phyloP scores from a whole-genome alignment of 2,329 filamentous ascomycete species.

The Pyrenophora graminea region DNA sequence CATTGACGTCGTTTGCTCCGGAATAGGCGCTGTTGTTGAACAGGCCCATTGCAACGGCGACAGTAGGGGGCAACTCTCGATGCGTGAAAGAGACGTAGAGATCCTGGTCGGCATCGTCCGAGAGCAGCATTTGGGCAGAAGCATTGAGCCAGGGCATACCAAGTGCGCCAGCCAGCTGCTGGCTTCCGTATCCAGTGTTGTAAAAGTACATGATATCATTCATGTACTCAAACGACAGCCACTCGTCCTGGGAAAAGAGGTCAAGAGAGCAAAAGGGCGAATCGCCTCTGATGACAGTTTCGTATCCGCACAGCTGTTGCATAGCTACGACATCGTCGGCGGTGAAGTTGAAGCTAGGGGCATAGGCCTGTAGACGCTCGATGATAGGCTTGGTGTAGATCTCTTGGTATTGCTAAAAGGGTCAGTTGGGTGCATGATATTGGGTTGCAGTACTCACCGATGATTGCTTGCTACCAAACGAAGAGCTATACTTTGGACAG shows the following conservation, averaged over 20 bases:
- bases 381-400: conserved; percentile 65
- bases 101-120: conserved; percentile 57
- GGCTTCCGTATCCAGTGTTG: conserved; percentile 67
- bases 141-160: conserved; percentile 71
- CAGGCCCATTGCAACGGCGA: conserved; percentile 68
- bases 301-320: conserved; percentile 69
- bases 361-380: conserved; percentile 59
- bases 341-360: conserved; percentile 66
- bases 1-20: conserved; percentile 59
- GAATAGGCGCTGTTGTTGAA: conserved; percentile 69
- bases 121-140: conserved; percentile 57
- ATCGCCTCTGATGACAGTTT: conserved; percentile 65
- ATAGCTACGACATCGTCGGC: conserved; percentile 66
- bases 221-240: conserved; percentile 69
- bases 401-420: conserved; percentile 48
- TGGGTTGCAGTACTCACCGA: conserved; percentile 25
- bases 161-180: conserved; percentile 57
- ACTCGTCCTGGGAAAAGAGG: conserved; percentile 64
- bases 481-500: conserved; percentile 65
- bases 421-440: neutral
- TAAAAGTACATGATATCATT: conserved; percentile 68
- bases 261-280: conserved; percentile 65
- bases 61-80: conserved; percentile 68
- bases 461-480: conserved; percentile 61
- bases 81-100: conserved; percentile 72